Evolutionary conservation across 371 early-diverging fungal genomes (phyloP), one percentile per base, ranked within the genome.

Genomic region (Thermomucor indicae-seudaticae): DNA sequence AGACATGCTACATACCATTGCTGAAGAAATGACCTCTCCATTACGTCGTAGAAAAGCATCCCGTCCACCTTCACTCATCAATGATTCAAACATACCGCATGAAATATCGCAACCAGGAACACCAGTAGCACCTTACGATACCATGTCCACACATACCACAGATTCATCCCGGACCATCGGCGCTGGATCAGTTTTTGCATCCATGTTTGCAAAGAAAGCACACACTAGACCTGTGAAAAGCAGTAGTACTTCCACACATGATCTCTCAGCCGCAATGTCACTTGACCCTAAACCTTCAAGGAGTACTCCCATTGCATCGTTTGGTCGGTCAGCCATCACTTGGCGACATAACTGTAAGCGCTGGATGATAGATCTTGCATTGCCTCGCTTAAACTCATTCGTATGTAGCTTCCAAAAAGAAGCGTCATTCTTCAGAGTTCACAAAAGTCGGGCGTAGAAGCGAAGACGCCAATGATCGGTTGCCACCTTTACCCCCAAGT

Each of bases 281-380:
- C 11, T 31, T 1, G 53, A 42, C 16, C 55, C 55, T 11, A 55
- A 55, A 27, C 54, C 59, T n/a, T 59, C 59, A 10, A 49, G 38
- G 34, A 60, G 60, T 27, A 60, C 60, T 8, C 60, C 60, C 7
- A 60, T 51, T 29, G 19, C 54, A 23, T 53, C 58, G 22, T 30
- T 53, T 6, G 37, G 34, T 37, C 53, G 49, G 23, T 43, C 58
- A 6, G 17, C 58, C 17, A 37, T 43, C 23, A 29, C 44, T 12
- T 58, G 52, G 53, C 17, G 40, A 24, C 40, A 51, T 37, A 16
- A 38, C 19, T 41, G 57, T 57, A 51, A 56, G 40, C 29, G 17
- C 5, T 22, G 8, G 24, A 23, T 44, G 25, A 14, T 47, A 4
- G 19, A 47, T 23, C 6, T 23, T 32, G 28, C 31, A n/a, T 28